These are phyloP conservation scores for Phaffomyces antillensis DNA, from an alignment of 805 yeast species.

Conservation along the genomic window DNA sequence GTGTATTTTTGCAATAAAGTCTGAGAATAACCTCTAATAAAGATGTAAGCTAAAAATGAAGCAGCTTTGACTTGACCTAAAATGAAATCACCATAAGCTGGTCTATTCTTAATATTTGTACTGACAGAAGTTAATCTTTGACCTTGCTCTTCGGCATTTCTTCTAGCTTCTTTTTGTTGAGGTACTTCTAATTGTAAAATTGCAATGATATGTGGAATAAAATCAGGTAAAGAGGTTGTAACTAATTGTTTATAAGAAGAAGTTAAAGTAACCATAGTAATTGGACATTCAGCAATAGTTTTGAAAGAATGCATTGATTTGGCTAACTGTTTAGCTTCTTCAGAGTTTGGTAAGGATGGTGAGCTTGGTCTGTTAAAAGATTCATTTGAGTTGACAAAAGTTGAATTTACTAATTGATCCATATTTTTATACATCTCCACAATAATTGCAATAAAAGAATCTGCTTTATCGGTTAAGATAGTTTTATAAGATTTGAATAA, in stretches of 20 bases:
- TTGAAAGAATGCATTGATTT: constrained; percentile 80
- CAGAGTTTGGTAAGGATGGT: constrained; percentile 31
- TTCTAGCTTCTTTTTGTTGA: constrained; percentile 66
- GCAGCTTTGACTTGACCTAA: constrained; percentile 95
- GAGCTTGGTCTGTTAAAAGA: constrained; percentile 32
- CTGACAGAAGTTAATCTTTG: constrained; percentile 64
- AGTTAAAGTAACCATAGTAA: constrained; percentile 87
- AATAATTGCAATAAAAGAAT: constrained; percentile 70
- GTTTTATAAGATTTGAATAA: constrained; percentile 80
- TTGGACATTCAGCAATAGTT: constrained; percentile 93
- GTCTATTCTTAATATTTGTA: constrained; percentile 66
- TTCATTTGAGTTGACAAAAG: constrained; percentile 39
- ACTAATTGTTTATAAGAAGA: constrained; percentile 79
- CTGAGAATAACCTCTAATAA: constrained; percentile 75
- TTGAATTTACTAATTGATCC: constrained; percentile 64
- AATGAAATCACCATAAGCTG: constrained; percentile 81
- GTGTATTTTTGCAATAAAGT: constrained; percentile 51
- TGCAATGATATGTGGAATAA: constrained; percentile 76
- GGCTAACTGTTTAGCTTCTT: constrained; percentile 45
- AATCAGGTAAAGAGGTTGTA: constrained; percentile 59
- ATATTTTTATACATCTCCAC: constrained; percentile 72
- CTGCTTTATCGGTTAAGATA: constrained; percentile 60
- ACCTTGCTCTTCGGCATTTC: constrained; percentile 46
- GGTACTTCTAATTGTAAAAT: constrained; percentile 73
- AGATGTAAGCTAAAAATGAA: constrained; percentile 87